Evolutionary conservation across 805 yeast genomes (phyloP), one percentile per base, ranked within the genome.

Genomic region (Isabelozyma rhagii): DNA sequence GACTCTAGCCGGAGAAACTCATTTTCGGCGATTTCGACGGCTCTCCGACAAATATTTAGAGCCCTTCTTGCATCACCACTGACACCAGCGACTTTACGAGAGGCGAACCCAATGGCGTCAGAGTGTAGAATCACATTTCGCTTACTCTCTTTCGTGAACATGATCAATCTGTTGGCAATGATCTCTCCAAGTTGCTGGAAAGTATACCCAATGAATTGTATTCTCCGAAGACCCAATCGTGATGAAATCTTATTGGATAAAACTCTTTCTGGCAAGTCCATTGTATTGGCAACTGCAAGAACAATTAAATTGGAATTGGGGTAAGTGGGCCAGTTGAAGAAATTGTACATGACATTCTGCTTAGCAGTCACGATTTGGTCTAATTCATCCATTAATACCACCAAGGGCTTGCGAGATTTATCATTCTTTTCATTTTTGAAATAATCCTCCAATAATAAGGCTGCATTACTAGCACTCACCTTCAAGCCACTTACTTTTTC

Each of bases 21-120:
- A 34, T 68, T 60, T 60, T 89, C 96, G 0, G 97, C 96, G 29
- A 92, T 75, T 61, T 90, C 97, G 7, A 92, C 86, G 0, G 97
- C 97, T 50, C 97, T 73, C 39, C 92, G 78, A 61, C 97, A 87
- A 21, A 94, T 87, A 50, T 87, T 87, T 48, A 94, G 72, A 0
- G 97, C 97, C 51, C 98, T 75, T 60, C 99, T 77, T 1, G 97
- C 99, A 73, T 94, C 99, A 51, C 99, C 99, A 63, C 96, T 88
- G 3, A 94, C 97, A 68, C 94, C 83, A 5, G 98, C 97, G 42
- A 94, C 96, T 65, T 91, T 92, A 67, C 97, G 79, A 1, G 97
- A 83, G 0, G 97, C 97, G 72, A 87, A 91, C 51, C 87, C 93
- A 55, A 92, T 81, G 0, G 99, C 97, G 61, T 88, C 96, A 17